Conservation (phyloP, 805 yeast species). For the Spathaspora hagerdaliae region DNA sequence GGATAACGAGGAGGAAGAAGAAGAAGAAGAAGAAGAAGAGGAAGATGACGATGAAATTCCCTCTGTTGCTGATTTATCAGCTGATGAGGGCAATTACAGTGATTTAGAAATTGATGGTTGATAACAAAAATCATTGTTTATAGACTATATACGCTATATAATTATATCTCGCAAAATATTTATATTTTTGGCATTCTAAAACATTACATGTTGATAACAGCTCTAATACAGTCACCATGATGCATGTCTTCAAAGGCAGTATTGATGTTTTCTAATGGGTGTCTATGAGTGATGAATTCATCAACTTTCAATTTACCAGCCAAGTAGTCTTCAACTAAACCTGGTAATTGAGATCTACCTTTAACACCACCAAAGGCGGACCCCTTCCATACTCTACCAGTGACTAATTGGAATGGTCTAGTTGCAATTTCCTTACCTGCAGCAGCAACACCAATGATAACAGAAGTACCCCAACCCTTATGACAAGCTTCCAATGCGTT, state of each 20-base stretch:
- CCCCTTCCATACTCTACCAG: constrained; percentile 98
- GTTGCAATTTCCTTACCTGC: constrained; percentile 96
- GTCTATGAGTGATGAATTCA: constrained; percentile 92
- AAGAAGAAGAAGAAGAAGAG: constrained; percentile 7
- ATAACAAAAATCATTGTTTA: not conserved
- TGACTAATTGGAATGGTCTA: constrained; percentile 97
- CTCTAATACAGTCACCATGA: constrained; percentile 89
- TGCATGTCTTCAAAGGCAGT: constrained; percentile 93
- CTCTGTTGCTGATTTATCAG: constrained; percentile 10
- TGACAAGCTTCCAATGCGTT: constrained; percentile 95
- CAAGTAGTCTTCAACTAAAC: constrained; percentile 80
- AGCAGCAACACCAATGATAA: constrained; percentile 97
- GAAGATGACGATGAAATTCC: constrained; percentile 7
- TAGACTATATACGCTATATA: not conserved
- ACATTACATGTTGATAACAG: constrained; percentile 58
- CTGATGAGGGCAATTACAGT: constrained; percentile 19
- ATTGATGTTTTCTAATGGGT: constrained; percentile 72
- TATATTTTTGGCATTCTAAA: not conserved
- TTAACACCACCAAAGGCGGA: constrained; percentile 99
- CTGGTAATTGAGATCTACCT: constrained; percentile 94
- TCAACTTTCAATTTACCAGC: constrained; percentile 78
- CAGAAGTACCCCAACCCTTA: constrained; percentile 98
- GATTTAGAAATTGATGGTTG: constrained; percentile 15
- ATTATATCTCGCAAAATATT: not conserved
- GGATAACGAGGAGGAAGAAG: constrained; percentile 8